Conservation (phyloP, 2,329 filamentous ascomycete species). For the Knoxdaviesia capensis region DNA sequence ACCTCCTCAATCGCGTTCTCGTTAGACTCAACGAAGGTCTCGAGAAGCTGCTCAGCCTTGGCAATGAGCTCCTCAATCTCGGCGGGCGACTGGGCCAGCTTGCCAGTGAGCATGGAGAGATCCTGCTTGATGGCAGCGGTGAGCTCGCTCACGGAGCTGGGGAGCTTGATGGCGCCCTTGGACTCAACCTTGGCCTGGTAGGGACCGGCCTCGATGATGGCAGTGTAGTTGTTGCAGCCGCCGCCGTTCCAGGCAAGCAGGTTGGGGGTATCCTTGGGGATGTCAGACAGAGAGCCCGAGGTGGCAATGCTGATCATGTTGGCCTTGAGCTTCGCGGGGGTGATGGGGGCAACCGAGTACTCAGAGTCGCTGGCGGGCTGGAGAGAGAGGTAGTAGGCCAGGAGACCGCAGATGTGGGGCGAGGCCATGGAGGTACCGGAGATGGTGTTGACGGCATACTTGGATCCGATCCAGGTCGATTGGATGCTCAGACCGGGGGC, state of each 20-base stretch:
- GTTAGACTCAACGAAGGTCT: constrained; percentile 42
- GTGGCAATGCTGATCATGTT: constrained; percentile 73
- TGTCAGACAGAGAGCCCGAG: constrained; percentile 53
- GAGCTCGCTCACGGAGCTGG: constrained; percentile 31
- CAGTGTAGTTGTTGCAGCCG: constrained; percentile 74
- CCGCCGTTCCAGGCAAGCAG: constrained; percentile 98
- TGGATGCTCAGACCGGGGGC: constrained; percentile 91
- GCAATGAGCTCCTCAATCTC: constrained; percentile 28
- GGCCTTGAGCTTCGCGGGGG: constrained; percentile 84
- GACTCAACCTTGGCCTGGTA: constrained; percentile 42
- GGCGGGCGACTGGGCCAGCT: constrained; percentile 23
- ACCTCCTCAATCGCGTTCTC: constrained; percentile 41
- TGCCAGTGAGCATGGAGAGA: constrained; percentile 37
- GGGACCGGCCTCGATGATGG: constrained; percentile 55
- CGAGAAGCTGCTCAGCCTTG: constrained; percentile 40
- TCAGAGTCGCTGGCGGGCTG: constrained; percentile 80
- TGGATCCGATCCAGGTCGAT: constrained; percentile 96
- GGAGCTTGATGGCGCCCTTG: constrained; percentile 24
- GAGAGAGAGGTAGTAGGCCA: constrained; percentile 95
- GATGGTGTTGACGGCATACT: constrained; percentile 94
- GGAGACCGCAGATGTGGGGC: constrained; percentile 84
- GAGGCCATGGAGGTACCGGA: constrained; percentile 99
- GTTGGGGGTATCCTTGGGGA: constrained; percentile 77
- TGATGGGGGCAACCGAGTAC: constrained; percentile 75
- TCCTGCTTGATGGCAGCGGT: constrained; percentile 39